A percentile compares a stretch with the other conserved stretches of the same genome.
phyloP scores from a whole-genome alignment of 176 grass and related monocot genomes.

The Ensete glaucum region DNA sequence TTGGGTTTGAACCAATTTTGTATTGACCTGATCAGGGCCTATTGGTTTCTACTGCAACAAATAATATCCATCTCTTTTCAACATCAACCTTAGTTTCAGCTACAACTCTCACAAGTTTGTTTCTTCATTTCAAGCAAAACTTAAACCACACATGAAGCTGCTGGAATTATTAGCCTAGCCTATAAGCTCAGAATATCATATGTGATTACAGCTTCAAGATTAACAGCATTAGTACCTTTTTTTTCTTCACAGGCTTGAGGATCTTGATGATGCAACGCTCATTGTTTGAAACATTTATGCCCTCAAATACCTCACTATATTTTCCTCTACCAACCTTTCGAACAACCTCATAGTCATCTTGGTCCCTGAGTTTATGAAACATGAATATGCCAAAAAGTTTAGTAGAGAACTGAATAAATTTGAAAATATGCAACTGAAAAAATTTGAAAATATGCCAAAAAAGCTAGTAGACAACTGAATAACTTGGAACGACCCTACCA shows the following conservation, averaged over 20 bases:
- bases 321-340: conserved; percentile 96
- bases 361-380: conserved; percentile 42
- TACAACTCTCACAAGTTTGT: too few relatives aligned
- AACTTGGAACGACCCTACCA: not conserved
- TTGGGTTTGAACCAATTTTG: too few relatives aligned
- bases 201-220: too few relatives aligned
- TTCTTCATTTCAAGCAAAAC: too few relatives aligned
- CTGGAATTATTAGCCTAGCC: too few relatives aligned
- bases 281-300: conserved; percentile 79
- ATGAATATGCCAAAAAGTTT: not conserved
- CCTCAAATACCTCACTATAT: conserved; percentile 99
- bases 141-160: too few relatives aligned
- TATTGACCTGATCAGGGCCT: too few relatives aligned
- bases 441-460: not conserved
- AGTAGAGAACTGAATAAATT: not conserved
- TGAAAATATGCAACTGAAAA: too few relatives aligned
- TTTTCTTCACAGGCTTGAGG: conserved; percentile 99
- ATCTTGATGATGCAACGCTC: conserved; percentile 96
- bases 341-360: conserved; percentile 94
- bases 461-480: not conserved
- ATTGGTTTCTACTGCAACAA: too few relatives aligned
- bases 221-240: conserved; percentile 57
- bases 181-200: too few relatives aligned
- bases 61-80: too few relatives aligned
- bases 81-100: too few relatives aligned